phyloP scores from a whole-genome alignment of 1,284 basidiomycete species.

The Irpex lacteus region DNA sequence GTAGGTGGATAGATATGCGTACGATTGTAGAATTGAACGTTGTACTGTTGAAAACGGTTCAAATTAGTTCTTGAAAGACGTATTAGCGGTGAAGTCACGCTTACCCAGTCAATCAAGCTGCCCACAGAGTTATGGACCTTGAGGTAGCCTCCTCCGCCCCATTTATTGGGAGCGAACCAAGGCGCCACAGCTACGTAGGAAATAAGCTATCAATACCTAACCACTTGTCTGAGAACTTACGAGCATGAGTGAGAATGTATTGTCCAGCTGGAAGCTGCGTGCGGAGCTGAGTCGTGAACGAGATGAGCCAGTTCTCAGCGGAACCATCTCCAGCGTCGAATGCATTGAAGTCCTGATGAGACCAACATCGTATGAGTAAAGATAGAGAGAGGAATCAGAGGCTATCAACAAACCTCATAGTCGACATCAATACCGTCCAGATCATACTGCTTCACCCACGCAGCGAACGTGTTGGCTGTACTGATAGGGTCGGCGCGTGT shows the following conservation, averaged over 20 bases:
- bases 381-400: background rate
- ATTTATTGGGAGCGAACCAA: conserved; percentile 51
- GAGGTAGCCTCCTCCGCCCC: conserved; percentile 59
- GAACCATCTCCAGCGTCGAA: conserved; percentile 37
- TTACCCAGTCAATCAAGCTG: conserved; percentile 37
- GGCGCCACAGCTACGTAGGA: conserved; percentile 42
- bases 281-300: conserved; percentile 40
- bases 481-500: conserved; percentile 35
- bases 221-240: conserved; percentile 21
- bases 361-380: background rate
- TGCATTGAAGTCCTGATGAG: conserved; percentile 47
- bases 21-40: conserved; percentile 67
- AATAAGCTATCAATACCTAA: background rate
- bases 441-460: conserved; percentile 46
- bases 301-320: conserved; percentile 41
- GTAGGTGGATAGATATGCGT: conserved; percentile 18
- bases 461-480: conserved; percentile 45
- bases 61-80: background rate
- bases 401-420: conserved; percentile 38
- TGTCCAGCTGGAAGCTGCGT: conserved; percentile 31
- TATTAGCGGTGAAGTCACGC: background rate
- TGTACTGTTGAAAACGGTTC: conserved; percentile 33
- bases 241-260: conserved; percentile 37
- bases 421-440: conserved; percentile 59
- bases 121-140: conserved; percentile 55